Conservation (phyloP, 2,329 filamentous ascomycete species). For the Ophiostoma novo-ulmi region DNA sequence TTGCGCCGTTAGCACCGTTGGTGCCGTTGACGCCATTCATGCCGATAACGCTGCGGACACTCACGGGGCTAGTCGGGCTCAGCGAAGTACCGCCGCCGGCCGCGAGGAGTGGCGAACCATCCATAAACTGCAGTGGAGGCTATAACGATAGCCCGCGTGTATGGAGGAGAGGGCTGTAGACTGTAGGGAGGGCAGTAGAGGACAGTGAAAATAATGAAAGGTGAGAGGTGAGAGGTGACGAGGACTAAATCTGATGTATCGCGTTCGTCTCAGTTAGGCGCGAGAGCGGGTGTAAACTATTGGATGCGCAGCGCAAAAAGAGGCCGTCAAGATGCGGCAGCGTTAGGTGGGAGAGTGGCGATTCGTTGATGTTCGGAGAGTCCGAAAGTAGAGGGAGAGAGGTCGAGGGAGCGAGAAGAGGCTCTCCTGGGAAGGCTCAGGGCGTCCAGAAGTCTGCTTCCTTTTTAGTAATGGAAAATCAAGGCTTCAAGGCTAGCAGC, state of each 20-base stretch:
- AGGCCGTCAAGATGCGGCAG: background rate
- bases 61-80: conserved; percentile 53
- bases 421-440: background rate
- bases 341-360: background rate
- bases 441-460: background rate
- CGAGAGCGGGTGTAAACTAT: conserved; percentile 4
- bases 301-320: background rate
- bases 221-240: background rate
- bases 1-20: conserved; percentile 44
- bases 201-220: background rate
- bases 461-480: background rate
- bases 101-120: conserved; percentile 35
- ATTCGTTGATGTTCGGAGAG: conserved; percentile 3
- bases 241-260: background rate
- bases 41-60: conserved; percentile 39
- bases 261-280: background rate
- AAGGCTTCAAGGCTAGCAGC: conserved; percentile 5
- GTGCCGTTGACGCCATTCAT: background rate
- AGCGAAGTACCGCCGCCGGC: conserved; percentile 34
- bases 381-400: background rate
- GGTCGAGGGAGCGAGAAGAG: background rate
- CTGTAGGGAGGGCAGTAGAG: background rate
- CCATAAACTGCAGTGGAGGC: conserved; percentile 31
- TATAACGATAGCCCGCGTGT: conserved; percentile 14
- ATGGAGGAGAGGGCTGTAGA: background rate